Base-by-base conservation (phyloP, 179 eudicot species). In the Silene vulgaris region DNA sequence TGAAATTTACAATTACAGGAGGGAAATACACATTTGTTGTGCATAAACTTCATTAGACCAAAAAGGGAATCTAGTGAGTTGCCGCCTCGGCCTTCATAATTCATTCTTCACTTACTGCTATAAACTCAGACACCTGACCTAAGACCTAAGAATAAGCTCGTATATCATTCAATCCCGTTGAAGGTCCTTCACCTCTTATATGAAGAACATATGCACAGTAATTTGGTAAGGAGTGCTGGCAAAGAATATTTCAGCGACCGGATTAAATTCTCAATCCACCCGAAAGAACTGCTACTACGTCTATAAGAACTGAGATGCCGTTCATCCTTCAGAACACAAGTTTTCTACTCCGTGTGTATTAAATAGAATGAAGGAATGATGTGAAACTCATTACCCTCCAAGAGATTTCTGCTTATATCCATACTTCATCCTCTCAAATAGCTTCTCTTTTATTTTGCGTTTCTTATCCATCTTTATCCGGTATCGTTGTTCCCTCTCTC, bases 401-500 rank as follows among this genome's bases (percentile, higher is more conserved):
- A 95, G 91, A 67, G 97, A 30, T 77, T 89, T 95, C 85, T 95
- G 99, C 77, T 62, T 89, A 80, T 95, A 92, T 29, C 99, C 97
- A 72, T 86, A 64, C 77, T 84, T 87, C 85, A 83, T 72, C 79
- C 99, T 89, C 20, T 92, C 99, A 3, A 85, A 67, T 16, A 89
- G 67, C 82, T 88, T 95, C 85, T 92, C 97, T 80, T 84, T 88
- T 6, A 82, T 75, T 84, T 89, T 92, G 75, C 97, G 88, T 80
- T 95, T 95, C 89, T 92, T 95, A 80, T 95, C 99, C 99, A 95
- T 95, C 75, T 95, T 95, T 14, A 83, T 12, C 77, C 99, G 79
- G 75, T 95, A 95, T 72, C 94, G 87, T 81, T 89, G 87, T 85
- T 90, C 99, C 79, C 97, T 89, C 78, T 95, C 97, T 76, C 92